These are phyloP conservation scores for Furculomyces boomerangus DNA, from an alignment of 371 early-diverging fungal species.

Conservation along the genomic window DNA sequence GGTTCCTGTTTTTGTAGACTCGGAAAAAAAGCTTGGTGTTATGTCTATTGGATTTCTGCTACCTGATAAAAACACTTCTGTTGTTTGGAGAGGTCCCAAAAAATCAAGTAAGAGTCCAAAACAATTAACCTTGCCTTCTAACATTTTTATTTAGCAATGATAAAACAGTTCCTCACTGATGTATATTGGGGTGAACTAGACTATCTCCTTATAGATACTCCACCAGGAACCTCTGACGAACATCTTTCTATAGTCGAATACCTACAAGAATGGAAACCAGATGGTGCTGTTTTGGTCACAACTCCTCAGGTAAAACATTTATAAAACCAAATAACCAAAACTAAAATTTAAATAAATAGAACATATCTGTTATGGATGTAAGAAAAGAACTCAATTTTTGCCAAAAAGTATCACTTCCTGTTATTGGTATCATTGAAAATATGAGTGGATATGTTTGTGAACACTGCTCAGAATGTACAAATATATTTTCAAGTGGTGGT, in stretches of 20 bases:
- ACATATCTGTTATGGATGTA: slow-evolving; percentile 84
- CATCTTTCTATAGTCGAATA: slow-evolving; percentile 61
- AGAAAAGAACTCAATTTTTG: slow-evolving; percentile 93
- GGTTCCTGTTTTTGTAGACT: slow-evolving; percentile 77
- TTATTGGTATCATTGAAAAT: slow-evolving; percentile 96
- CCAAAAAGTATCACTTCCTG: slow-evolving; percentile 67
- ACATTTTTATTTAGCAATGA: slow-evolving; percentile 37
- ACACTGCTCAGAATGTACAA: slow-evolving; percentile 83
- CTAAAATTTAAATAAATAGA: slow-evolving; percentile 1
- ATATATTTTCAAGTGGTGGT: slow-evolving; percentile 84
- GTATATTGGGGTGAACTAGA: slow-evolving; percentile 92
- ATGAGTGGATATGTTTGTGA: slow-evolving; percentile 55
- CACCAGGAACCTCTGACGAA: slow-evolving; percentile 99
- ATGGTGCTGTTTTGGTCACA: slow-evolving; percentile 90
- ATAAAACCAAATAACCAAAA: background rate
- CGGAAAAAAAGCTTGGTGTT: slow-evolving; percentile 68
- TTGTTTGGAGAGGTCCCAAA: slow-evolving; percentile 99
- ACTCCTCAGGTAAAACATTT: slow-evolving; percentile 61
- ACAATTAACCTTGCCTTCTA: background rate
- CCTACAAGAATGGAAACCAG: slow-evolving; percentile 27
- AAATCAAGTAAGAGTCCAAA: slow-evolving; percentile 35
- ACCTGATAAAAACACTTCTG: slow-evolving; percentile 65
- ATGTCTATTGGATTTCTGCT: slow-evolving; percentile 96
- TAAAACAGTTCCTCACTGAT: slow-evolving; percentile 93
- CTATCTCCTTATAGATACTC: slow-evolving; percentile 94